These are phyloP conservation scores for Silene noctiflora DNA, from an alignment of 179 eudicot species.

Conservation along the genomic window DNA sequence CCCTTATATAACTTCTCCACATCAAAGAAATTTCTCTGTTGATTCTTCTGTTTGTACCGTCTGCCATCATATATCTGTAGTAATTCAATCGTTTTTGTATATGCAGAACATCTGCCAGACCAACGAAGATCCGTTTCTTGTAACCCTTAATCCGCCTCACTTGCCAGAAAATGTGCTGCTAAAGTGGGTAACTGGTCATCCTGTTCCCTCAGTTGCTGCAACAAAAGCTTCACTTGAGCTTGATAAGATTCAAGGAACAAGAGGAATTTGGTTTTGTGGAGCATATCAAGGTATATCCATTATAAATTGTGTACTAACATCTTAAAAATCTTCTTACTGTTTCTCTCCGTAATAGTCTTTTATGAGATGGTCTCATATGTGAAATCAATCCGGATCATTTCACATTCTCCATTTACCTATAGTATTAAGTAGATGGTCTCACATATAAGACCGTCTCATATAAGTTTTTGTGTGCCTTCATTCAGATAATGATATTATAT, in stretches of 20 bases:
- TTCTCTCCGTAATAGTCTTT: not conserved
- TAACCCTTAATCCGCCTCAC: slow-evolving; percentile 74
- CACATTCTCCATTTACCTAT: no score
- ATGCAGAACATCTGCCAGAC: slow-evolving; percentile 60
- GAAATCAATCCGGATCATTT: no score
- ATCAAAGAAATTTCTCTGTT: not conserved
- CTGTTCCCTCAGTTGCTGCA: slow-evolving; percentile 87
- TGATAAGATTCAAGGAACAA: slow-evolving; percentile 75
- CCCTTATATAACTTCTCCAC: no score
- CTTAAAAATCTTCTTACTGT: no score
- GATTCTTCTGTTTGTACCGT: not conserved
- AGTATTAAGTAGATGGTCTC: no score
- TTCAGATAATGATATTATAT: not conserved
- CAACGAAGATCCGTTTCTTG: slow-evolving; percentile 53
- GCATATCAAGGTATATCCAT: slow-evolving; percentile 96
- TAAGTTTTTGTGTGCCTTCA: no score
- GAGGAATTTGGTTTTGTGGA: slow-evolving; percentile 94
- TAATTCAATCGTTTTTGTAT: not conserved
- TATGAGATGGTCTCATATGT: not conserved
- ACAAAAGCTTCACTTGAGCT: slow-evolving; percentile 74
- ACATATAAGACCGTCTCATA: no score
- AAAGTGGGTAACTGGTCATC: slow-evolving; percentile 86
- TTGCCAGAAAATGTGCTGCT: slow-evolving; percentile 60
- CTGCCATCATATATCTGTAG: not conserved
- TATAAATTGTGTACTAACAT: no score